These are phyloP conservation scores for Canavalia gladiata DNA, from an alignment of 306 rosid species.

Conservation along the genomic window DNA sequence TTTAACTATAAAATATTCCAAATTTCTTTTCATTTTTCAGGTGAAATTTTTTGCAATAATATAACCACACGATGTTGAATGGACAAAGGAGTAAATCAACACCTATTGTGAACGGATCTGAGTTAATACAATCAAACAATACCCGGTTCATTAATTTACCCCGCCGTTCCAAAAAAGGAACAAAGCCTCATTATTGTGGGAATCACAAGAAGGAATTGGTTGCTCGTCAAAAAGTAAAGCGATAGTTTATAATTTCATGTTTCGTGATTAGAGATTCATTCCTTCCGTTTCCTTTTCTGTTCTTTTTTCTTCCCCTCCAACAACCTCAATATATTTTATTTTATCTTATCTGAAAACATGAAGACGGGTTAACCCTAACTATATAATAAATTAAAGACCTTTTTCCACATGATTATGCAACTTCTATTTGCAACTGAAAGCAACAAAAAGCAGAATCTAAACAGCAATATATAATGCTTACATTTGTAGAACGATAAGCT, in stretches of 20 bases:
- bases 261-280: neutral
- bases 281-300: neutral
- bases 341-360: neutral
- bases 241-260: neutral
- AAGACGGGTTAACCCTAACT: neutral
- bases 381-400: slow-evolving; percentile 1
- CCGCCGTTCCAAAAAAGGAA: too few species aligned
- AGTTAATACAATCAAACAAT: too few species aligned
- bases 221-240: neutral
- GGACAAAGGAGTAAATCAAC: too few species aligned
- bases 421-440: slow-evolving; percentile 21
- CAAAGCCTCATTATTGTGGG: too few species aligned
- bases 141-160: too few species aligned
- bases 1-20: too few species aligned
- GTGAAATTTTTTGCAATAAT: too few species aligned
- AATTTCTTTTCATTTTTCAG: too few species aligned
- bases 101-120: too few species aligned
- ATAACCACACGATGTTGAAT: too few species aligned
- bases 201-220: neutral
- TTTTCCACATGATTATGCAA: slow-evolving; percentile 23
- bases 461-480: neutral
- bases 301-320: neutral
- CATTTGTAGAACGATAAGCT: slow-evolving; percentile 8
- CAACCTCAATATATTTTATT: neutral
- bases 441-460: slow-evolving; percentile 12